Conservation (phyloP, 495 filamentous ascomycete species). For the Entonaema liquescens region DNA sequence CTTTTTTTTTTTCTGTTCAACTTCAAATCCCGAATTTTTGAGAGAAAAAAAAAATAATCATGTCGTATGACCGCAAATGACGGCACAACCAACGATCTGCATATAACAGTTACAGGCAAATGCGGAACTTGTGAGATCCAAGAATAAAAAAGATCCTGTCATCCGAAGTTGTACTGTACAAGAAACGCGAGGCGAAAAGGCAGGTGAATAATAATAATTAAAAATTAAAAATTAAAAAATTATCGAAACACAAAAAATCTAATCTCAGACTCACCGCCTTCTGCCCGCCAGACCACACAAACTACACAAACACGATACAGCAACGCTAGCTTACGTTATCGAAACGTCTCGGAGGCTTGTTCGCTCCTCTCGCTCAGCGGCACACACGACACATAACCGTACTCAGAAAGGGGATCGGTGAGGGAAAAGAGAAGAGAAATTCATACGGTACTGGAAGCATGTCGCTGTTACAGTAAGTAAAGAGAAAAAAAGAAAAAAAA, state of each 20-base stretch:
- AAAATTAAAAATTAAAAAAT: slow-evolving; percentile 18
- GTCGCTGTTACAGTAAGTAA: slow-evolving; percentile 44
- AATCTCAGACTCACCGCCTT: slow-evolving; percentile 31
- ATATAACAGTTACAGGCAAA: slow-evolving; percentile 6
- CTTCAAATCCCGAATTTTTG: slow-evolving; percentile 25
- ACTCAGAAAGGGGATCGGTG: slow-evolving; percentile 11
- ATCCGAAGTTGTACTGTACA: slow-evolving; percentile 18
- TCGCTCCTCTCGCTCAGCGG: slow-evolving; percentile 3
- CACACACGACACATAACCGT: slow-evolving; percentile 21
- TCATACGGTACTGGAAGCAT: slow-evolving; percentile 24
- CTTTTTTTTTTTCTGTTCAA: slow-evolving; percentile 14
- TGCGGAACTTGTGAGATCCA: slow-evolving; percentile 19
- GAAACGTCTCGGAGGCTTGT: slow-evolving; percentile 19
- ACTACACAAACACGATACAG: background rate
- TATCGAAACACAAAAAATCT: background rate
- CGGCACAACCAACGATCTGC: slow-evolving; percentile 5
- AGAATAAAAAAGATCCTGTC: slow-evolving; percentile 17
- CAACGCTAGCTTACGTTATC: slow-evolving; percentile 37
- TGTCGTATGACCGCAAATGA: slow-evolving; percentile 31
- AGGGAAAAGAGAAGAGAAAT: slow-evolving; percentile 4
- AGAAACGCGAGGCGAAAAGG: slow-evolving; percentile 1
- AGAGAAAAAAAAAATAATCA: slow-evolving; percentile 1
- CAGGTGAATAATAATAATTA: background rate
- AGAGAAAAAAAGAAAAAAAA: background rate
- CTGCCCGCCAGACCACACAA: slow-evolving; percentile 18